A percentile compares a stretch with the other conserved stretches of the same genome.
phyloP scores from a whole-genome alignment of 768 basidiomycete species.

The Suillus weaverae region DNA sequence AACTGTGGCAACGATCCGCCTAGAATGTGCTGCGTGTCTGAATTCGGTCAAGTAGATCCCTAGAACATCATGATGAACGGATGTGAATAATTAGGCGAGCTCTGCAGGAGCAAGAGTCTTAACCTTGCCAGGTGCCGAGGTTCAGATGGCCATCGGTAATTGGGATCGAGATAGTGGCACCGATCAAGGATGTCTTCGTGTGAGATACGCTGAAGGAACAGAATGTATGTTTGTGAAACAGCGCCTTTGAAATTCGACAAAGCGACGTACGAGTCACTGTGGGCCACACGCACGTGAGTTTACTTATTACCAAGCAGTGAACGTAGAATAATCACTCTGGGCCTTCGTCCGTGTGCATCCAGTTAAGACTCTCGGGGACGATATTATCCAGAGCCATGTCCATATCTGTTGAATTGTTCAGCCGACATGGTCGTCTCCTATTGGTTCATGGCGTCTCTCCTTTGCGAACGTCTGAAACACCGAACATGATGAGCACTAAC shows the following conservation, averaged over 20 bases:
- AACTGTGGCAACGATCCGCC: slow-evolving; percentile 79
- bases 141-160: slow-evolving; percentile 78
- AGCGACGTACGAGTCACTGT: slow-evolving; percentile 70
- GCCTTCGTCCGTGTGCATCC: slow-evolving; percentile 90
- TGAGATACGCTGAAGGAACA: slow-evolving; percentile 68
- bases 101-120: slow-evolving; percentile 13
- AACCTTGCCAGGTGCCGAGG: slow-evolving; percentile 93
- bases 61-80: slow-evolving; percentile 12
- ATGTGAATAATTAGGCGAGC: background rate
- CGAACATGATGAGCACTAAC: background rate
- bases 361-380: slow-evolving; percentile 79
- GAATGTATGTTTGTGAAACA: slow-evolving; percentile 7
- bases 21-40: slow-evolving; percentile 61
- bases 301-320: slow-evolving; percentile 7
- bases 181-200: slow-evolving; percentile 85
- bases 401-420: slow-evolving; percentile 68
- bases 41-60: slow-evolving; percentile 92
- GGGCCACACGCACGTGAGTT: slow-evolving; percentile 11
- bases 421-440: slow-evolving; percentile 23
- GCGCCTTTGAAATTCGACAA: slow-evolving; percentile 2
- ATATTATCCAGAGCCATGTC: slow-evolving; percentile 89
- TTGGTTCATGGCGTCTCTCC: slow-evolving; percentile 28
- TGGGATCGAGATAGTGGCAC: slow-evolving; percentile 79
- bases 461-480: slow-evolving; percentile 41
- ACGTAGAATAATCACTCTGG: slow-evolving; percentile 64